Conservation (phyloP, 1,284 basidiomycete species). For the Pseudozyma tsukubaensis region DNA sequence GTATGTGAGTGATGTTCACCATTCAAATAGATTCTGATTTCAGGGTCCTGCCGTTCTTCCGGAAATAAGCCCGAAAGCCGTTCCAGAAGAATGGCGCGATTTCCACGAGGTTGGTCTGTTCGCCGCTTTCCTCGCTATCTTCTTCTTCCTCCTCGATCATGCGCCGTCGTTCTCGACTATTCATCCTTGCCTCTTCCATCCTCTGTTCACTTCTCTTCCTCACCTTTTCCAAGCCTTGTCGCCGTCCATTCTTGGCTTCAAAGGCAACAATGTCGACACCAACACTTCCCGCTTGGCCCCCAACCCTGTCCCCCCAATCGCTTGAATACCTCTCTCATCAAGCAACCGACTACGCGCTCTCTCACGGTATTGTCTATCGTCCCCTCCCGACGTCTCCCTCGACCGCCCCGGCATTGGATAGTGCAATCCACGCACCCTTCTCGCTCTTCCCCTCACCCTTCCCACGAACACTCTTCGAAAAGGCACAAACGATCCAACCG, state of each 20-base stretch:
- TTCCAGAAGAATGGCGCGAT: constrained; percentile 27
- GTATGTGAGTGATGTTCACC: no score
- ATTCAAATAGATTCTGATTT: constrained; percentile 4
- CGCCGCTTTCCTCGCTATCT: neutral
- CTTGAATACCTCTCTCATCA: constrained; percentile 75
- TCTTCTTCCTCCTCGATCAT: neutral
- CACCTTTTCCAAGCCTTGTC: neutral
- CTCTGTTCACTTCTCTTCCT: constrained; percentile 5
- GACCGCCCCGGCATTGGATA: constrained; percentile 68
- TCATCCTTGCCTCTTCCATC: constrained; percentile 5
- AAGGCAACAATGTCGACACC: constrained; percentile 15
- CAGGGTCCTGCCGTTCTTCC: constrained; percentile 29
- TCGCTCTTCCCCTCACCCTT: constrained; percentile 88
- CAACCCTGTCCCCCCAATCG: constrained; percentile 74
- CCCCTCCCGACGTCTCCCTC: constrained; percentile 72
- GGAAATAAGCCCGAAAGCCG: constrained; percentile 27
- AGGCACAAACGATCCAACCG: constrained; percentile 78
- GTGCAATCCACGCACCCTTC: constrained; percentile 87
- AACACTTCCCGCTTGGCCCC: constrained; percentile 75
- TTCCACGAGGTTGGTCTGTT: neutral
- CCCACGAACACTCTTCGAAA: constrained; percentile 79
- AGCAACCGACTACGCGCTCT: constrained; percentile 85
- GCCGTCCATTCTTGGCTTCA: neutral
- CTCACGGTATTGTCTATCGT: constrained; percentile 85
- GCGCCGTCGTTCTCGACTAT: neutral